These are phyloP conservation scores for Cymbomonas tetramitiformis DNA, from an alignment of 139 green algal genomes.

Conservation along the genomic window DNA sequence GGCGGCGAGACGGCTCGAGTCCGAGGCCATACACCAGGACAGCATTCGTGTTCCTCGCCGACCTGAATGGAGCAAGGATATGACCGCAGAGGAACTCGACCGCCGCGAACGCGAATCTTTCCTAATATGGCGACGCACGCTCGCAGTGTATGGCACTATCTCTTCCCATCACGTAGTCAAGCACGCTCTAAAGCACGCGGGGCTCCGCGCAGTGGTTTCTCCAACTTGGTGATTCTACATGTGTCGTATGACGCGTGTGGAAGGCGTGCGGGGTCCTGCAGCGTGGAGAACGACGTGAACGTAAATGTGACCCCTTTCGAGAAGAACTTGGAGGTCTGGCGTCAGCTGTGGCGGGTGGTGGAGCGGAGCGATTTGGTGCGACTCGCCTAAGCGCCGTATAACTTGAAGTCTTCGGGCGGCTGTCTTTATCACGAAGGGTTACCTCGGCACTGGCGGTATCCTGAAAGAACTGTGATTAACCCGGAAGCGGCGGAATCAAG, in stretches of 20 bases:
- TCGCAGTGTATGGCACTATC: too few species aligned
- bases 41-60: conserved; percentile 46
- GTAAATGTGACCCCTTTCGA: conserved; percentile 93
- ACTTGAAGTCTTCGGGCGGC: too few species aligned
- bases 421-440: too few species aligned
- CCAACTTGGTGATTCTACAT: background rate
- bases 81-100: conserved; percentile 65
- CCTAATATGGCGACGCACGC: conserved; percentile 69
- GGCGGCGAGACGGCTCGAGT: conserved; percentile 5
- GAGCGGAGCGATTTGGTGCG: conserved; percentile 82
- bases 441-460: too few species aligned
- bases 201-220: background rate
- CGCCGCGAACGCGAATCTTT: conserved; percentile 52
- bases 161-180: conserved; percentile 5
- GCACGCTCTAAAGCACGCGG: background rate
- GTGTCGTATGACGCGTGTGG: background rate
- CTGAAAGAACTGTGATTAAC: too few species aligned
- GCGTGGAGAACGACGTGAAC: conserved; percentile 74
- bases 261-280: conserved; percentile 1
- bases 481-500: too few species aligned
- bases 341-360: conserved; percentile 94
- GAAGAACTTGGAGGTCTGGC: conserved; percentile 98
- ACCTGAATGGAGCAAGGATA: conserved; percentile 57
- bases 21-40: conserved; percentile 9
- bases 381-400: too few species aligned